A percentile compares a stretch with the other conserved stretches of the same genome.
phyloP scores from a whole-genome alignment of 1,139 yeast species.

The Casaregolazyma suthepensis region DNA sequence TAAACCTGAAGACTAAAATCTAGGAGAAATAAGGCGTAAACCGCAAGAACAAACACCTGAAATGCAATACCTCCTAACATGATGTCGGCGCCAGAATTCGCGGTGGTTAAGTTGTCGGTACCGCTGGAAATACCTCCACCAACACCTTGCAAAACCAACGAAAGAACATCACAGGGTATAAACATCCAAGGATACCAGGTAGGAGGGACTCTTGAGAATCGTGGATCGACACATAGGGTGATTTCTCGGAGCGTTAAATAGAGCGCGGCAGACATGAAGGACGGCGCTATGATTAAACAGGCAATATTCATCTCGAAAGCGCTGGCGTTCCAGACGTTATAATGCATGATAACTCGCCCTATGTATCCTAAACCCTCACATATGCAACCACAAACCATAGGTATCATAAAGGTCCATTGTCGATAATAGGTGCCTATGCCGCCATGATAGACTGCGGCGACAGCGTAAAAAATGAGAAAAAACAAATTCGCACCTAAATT shows the following conservation, averaged over 20 bases:
- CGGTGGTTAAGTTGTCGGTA: constrained; percentile 7
- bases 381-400: constrained; percentile 22
- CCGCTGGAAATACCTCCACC: constrained; percentile 61
- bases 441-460: constrained; percentile 39
- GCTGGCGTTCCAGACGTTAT: not conserved
- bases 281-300: constrained; percentile 75
- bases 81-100: constrained; percentile 44
- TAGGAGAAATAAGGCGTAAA: constrained; percentile 30
- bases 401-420: constrained; percentile 69
- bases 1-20: constrained; percentile 18
- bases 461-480: constrained; percentile 43
- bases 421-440: constrained; percentile 41
- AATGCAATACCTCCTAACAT: constrained; percentile 80
- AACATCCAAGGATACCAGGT: constrained; percentile 69
- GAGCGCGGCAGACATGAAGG: constrained; percentile 83
- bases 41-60: constrained; percentile 56
- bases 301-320: constrained; percentile 44
- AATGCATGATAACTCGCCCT: not conserved
- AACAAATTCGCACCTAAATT: constrained; percentile 45
- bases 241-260: constrained; percentile 72
- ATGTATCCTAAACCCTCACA: not conserved
- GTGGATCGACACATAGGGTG: constrained; percentile 61
- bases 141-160: constrained; percentile 69
- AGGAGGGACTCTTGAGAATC: constrained; percentile 60
- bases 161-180: constrained; percentile 58